phyloP scores from a whole-genome alignment of 305 asterid species.

The Rubia peregrina region DNA sequence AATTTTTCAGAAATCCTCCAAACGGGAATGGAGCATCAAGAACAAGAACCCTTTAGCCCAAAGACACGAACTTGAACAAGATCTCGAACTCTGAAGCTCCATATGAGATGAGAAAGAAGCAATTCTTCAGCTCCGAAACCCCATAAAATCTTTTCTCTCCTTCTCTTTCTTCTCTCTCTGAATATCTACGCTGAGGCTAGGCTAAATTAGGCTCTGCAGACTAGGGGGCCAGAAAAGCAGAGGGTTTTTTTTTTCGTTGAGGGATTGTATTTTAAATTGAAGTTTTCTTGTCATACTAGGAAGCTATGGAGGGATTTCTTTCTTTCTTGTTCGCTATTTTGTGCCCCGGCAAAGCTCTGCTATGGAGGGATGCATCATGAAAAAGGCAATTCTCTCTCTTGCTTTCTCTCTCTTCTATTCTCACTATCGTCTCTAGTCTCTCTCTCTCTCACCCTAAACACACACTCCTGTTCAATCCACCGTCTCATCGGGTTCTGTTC shows the following conservation, averaged over 20 bases:
- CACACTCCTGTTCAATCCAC: no score
- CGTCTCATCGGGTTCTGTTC: no score
- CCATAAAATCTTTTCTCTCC: background rate
- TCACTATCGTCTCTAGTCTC: background rate
- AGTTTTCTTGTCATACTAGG: slow-evolving; percentile 9
- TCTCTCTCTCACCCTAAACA: no score
- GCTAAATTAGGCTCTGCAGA: background rate
- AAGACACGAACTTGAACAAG: slow-evolving; percentile 7
- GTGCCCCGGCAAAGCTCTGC: slow-evolving; percentile 21
- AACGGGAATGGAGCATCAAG: background rate
- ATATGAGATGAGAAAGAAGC: slow-evolving; percentile 12
- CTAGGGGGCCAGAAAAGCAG: slow-evolving; percentile 2
- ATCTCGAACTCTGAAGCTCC: slow-evolving; percentile 7
- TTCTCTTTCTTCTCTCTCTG: background rate
- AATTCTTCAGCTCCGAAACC: slow-evolving; percentile 20
- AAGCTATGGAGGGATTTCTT: background rate
- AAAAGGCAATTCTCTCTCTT: slow-evolving; percentile 29
- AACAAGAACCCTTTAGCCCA: slow-evolving; percentile 22
- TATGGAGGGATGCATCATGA: slow-evolving; percentile 41
- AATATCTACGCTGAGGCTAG: background rate
- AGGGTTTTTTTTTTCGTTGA: background rate
- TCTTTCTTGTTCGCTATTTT: background rate
- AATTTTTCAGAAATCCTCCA: slow-evolving; percentile 21
- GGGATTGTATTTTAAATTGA: background rate
- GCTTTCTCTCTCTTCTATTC: background rate